Conservation (phyloP, 2,329 filamentous ascomycete species). For the Phyllosticta ampelicida region DNA sequence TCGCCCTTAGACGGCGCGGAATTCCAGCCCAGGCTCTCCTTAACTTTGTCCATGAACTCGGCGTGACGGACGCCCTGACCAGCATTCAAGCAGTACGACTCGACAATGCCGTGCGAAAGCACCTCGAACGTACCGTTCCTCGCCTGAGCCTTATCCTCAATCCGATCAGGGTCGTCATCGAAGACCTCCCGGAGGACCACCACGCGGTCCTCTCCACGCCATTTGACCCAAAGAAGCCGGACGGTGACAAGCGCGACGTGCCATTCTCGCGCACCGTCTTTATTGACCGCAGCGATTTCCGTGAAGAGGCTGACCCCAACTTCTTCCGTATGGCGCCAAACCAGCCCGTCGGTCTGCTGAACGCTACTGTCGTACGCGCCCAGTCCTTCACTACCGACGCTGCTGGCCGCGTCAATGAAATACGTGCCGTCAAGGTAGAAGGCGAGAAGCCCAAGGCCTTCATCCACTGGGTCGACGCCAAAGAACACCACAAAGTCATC, state of each 20-base stretch:
- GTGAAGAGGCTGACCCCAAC: constrained; percentile 58
- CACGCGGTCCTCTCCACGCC: constrained; percentile 56
- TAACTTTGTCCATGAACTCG: constrained; percentile 82
- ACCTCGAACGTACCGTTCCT: constrained; percentile 79
- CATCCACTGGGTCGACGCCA: constrained; percentile 80
- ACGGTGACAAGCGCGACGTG: constrained; percentile 50
- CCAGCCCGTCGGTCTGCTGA: constrained; percentile 62
- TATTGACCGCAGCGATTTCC: constrained; percentile 73
- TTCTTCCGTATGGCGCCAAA: constrained; percentile 71
- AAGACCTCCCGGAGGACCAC: constrained; percentile 64
- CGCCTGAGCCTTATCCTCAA: constrained; percentile 84
- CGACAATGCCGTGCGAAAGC: constrained; percentile 72
- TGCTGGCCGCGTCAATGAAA: constrained; percentile 53
- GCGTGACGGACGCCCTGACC: constrained; percentile 71
- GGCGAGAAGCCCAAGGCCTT: constrained; percentile 58
- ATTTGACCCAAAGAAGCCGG: constrained; percentile 71
- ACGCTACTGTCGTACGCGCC: constrained; percentile 59
- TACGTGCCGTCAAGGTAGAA: constrained; percentile 55
- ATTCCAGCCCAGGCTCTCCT: constrained; percentile 81
- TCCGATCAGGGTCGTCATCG: constrained; percentile 70
- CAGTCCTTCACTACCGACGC: constrained; percentile 57
- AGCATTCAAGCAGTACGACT: constrained; percentile 75
- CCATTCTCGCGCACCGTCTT: constrained; percentile 69
- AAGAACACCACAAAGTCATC: constrained; percentile 48
- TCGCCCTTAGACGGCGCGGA: constrained; percentile 71